phyloP scores from a whole-genome alignment of 108 stramenopile genomes.

The Licmophora abbreviata region DNA sequence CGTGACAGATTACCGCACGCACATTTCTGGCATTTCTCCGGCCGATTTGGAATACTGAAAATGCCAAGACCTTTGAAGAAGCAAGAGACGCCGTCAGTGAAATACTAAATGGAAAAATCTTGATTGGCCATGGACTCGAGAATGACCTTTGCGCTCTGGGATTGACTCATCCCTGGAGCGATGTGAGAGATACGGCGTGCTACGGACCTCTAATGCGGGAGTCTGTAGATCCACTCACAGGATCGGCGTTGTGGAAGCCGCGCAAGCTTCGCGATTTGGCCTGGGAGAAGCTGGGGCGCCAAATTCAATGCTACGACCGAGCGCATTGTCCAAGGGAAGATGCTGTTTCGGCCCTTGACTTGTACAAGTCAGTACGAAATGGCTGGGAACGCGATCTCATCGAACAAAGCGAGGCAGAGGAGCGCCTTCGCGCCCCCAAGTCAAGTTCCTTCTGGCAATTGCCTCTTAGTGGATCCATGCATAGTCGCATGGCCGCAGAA shows the following conservation, averaged over 20 bases:
- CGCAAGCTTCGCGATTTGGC: constrained; percentile 70
- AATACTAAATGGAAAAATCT: constrained; percentile 53
- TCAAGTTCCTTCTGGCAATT: too few species aligned
- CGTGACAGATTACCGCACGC: constrained; percentile 84
- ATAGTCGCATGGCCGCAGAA: too few species aligned
- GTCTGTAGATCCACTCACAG: constrained; percentile 4
- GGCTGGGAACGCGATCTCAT: constrained; percentile 63
- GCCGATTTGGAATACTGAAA: constrained; percentile 25
- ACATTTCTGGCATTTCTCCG: constrained; percentile 60
- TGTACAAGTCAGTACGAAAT: constrained; percentile 58
- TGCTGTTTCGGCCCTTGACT: constrained; percentile 65
- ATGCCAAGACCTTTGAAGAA: constrained; percentile 35
- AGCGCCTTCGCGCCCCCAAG: too few species aligned
- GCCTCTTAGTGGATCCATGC: too few species aligned
- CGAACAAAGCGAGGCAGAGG: too few species aligned
- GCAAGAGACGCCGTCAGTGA: constrained; percentile 55
- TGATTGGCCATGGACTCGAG: constrained; percentile 90
- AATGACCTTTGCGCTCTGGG: constrained; percentile 82
- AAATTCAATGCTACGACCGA: constrained; percentile 45
- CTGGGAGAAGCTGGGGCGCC: constrained; percentile 46
- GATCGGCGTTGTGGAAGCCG: constrained; percentile 32
- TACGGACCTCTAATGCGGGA: constrained; percentile 78
- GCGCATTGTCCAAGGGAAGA: constrained; percentile 72
- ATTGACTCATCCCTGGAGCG: constrained; percentile 72
- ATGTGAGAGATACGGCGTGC: constrained; percentile 80